phyloP scores from a whole-genome alignment of 164 flowering plant species.

The Liquidambar formosana region DNA sequence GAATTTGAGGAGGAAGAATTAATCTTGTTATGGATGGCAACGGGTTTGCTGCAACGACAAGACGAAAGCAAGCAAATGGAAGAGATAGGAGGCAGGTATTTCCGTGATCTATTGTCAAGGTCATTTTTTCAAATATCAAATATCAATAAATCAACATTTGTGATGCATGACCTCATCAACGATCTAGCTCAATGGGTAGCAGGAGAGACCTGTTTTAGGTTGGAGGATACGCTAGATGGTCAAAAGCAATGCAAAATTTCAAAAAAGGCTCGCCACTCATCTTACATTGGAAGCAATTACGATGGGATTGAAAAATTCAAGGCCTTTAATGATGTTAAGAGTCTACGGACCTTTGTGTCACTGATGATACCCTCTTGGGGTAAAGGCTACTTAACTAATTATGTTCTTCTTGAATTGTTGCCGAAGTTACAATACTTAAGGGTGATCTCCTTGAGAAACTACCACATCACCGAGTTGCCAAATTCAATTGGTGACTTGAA shows the following conservation, averaged over 20 bases:
- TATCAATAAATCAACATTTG: background rate
- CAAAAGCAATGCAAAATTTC: background rate
- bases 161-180: constrained; percentile 39
- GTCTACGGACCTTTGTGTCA: constrained; percentile 31
- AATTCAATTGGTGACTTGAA: constrained; percentile 15
- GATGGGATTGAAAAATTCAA: constrained; percentile 17
- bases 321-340: background rate
- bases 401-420: constrained; percentile 13
- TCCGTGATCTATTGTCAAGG: constrained; percentile 20
- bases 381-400: constrained; percentile 1
- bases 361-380: background rate
- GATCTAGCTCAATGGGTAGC: constrained; percentile 35
- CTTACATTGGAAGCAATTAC: background rate
- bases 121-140: constrained; percentile 29
- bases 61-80: constrained; percentile 14
- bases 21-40: constrained; percentile 31
- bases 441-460: constrained; percentile 19
- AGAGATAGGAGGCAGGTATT: constrained; percentile 26
- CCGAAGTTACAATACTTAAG: constrained; percentile 13
- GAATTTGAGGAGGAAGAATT: constrained; percentile 5
- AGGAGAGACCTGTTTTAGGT: constrained; percentile 7
- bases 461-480: constrained; percentile 1
- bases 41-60: constrained; percentile 19
- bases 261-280: constrained; percentile 19
- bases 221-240: constrained; percentile 1